phyloP scores from a whole-genome alignment of 352 stramenopile genomes.

The Globisporangium solare region DNA sequence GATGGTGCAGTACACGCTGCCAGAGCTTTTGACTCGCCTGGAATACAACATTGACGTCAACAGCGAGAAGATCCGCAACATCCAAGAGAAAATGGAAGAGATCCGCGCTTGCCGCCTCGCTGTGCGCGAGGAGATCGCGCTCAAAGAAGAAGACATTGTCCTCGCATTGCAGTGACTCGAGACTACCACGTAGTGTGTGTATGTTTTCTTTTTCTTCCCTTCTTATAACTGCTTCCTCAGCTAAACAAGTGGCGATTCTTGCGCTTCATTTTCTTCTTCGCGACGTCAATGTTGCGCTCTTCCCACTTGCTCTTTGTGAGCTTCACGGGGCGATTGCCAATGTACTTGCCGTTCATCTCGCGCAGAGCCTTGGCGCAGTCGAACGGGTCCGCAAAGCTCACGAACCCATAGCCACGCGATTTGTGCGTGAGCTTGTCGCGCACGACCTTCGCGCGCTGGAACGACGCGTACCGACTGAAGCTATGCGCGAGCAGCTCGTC shows the following conservation, averaged over 20 bases:
- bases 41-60: slow-evolving; percentile 69
- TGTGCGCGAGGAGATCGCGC: slow-evolving; percentile 54
- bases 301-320: slow-evolving; percentile 95
- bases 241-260: slow-evolving; percentile 78
- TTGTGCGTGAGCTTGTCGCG: slow-evolving; percentile 85
- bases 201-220: background rate
- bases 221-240: background rate
- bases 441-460: slow-evolving; percentile 78
- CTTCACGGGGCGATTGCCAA: slow-evolving; percentile 92
- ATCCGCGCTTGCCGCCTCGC: slow-evolving; percentile 40
- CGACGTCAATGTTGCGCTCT: slow-evolving; percentile 90
- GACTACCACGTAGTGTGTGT: background rate
- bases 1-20: slow-evolving; percentile 50
- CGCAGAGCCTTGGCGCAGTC: slow-evolving; percentile 92
- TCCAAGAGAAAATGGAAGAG: slow-evolving; percentile 53
- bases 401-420: slow-evolving; percentile 94
- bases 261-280: slow-evolving; percentile 86
- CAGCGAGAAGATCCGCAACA: slow-evolving; percentile 47
- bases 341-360: slow-evolving; percentile 97
- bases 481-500: slow-evolving; percentile 82
- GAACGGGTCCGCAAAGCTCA: slow-evolving; percentile 92
- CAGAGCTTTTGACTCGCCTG: slow-evolving; percentile 41
- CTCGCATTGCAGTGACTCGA: slow-evolving; percentile 27
- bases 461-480: slow-evolving; percentile 69
- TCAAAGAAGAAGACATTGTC: slow-evolving; percentile 57